Base-by-base conservation (phyloP, 164 flowering plant species). In the Kalanchoe fedtschenkoi region DNA sequence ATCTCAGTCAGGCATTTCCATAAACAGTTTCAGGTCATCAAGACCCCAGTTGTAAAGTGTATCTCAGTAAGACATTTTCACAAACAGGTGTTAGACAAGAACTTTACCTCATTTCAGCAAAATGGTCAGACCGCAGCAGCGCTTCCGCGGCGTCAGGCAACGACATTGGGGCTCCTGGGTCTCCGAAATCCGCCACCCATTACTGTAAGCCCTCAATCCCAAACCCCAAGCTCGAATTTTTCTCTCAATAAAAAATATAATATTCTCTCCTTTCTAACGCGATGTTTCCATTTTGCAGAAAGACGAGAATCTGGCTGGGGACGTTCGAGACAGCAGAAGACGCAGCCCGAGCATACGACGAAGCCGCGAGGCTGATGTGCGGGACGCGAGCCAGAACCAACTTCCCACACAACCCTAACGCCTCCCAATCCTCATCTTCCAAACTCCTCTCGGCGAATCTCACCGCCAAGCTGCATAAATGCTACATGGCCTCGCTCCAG, bases 91-190 rank as follows among this genome's bases (percentile, higher is more conserved):
- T 16, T 33, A 5, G n/a, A 32, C 21, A 16, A 60, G 58, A 70
- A 34, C 68, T 74, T 68, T 62, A 38, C 42, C 19, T 61, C 47
- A 16, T 16, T 15, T 58, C 8, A n/a, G 29, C n/a, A 58, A 66
- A 61, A 79, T 76, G 82, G 71, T 67, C 10, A 66, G 82, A 43
- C 71, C 78, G 0, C 78, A 76, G 16, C 80, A 76, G 35, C 13
- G 54, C 54, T 79, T 68, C 61, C 76, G 80, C 3, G 83, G 80
- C 55, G 80, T 79, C 21, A 80, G 80, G 6, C 83, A 79, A 46
- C 67, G 78, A 56, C 80, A 79, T 42, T 79, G 82, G 82, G 82
- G 82, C 35, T 79, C 82, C 19, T 78, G 82, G 82, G 82, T 79
- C 61, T 79, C 82, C 41, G 80, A 79, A 66, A 76, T 76, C 32